Base-by-base conservation (phyloP, 805 yeast species). In the Starmerella davenportii region DNA sequence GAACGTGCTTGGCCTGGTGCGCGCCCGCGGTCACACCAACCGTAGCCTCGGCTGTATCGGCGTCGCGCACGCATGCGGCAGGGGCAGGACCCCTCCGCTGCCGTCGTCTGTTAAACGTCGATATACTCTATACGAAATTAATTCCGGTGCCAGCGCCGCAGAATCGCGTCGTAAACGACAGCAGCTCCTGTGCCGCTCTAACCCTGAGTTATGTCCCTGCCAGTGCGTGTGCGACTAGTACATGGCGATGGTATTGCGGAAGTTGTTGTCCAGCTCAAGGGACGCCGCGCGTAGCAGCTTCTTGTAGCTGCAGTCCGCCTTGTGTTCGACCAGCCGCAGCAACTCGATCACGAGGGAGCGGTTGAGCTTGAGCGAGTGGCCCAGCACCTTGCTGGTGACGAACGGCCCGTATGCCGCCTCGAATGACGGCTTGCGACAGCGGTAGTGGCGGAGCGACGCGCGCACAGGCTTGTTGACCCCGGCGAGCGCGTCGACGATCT, bases 331-430 rank as follows among this genome's bases (percentile, higher is more conserved):
- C 1, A 40, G 31, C 13, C 39, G 38, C 14, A 46, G 34, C 5
- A 46, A 29, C 20, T 46, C 42, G 21, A 43, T 19, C 8, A 43
- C 30, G 15, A 42, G 38, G 38, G 28, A 29, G 9, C 44, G 40
- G 2, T 37, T 34, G 21, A 18, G 35, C 14, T 29, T 34, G 15
- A 46, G 38, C n/a, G 30, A 20, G 27, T 43, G 41, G 7, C 44
- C 46, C 8, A 46, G 34, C 2, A 46, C 34, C 29, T 36, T 42
- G 38, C 39, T 43, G 13, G 43, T 16, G 17, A 42, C 39, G 24
- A n/a, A 37, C 4, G 40, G 36, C 4, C 46, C 47, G 2, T 42
- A 9, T 13, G 47, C 40, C 15, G 30, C 4, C n/a, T 19, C 38
- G 30, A 46, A 46, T 28, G 33, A 43, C 32, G 37, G 30, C 14